Conservation (phyloP, 371 early-diverging fungal species). For the Rhizopus arrhizus region DNA sequence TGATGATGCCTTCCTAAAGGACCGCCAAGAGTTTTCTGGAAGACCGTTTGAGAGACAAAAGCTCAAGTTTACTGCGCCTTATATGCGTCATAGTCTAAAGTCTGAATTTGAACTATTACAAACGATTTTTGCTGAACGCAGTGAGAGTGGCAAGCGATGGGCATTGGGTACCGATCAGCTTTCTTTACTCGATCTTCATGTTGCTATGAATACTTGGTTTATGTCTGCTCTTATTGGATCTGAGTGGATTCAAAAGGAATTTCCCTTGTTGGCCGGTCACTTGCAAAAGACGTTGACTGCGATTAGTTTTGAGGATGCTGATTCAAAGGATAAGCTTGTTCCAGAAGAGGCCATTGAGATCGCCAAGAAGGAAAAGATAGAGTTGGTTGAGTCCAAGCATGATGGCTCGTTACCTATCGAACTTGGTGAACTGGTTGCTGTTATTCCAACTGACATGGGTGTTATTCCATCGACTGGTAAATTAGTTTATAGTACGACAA, state of each 20-base stretch:
- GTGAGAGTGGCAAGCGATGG: conserved; percentile 10
- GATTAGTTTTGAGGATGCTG: conserved; percentile 20
- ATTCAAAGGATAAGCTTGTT: not conserved
- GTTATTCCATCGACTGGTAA: conserved; percentile 43
- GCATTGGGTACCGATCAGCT: conserved; percentile 15
- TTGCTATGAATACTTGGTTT: conserved; percentile 23
- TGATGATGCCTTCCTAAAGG: conserved; percentile 18
- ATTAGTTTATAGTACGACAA: conserved; percentile 33
- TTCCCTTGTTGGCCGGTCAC: conserved; percentile 28
- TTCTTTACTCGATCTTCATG: conserved; percentile 13
- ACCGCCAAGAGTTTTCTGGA: conserved; percentile 18
- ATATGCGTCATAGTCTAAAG: conserved; percentile 10
- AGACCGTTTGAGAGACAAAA: conserved; percentile 1
- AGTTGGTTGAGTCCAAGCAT: conserved; percentile 3
- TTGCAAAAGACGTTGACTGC: conserved; percentile 29
- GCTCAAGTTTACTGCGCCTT: conserved; percentile 9
- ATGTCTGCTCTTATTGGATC: not conserved
- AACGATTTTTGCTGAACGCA: conserved; percentile 5
- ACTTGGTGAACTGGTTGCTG: conserved; percentile 43
- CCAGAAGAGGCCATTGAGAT: conserved; percentile 16
- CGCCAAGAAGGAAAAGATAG: conserved; percentile 12
- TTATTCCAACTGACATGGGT: conserved; percentile 54
- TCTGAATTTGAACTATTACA: conserved; percentile 13
- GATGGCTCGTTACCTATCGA: conserved; percentile 26
- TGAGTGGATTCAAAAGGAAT: conserved; percentile 5